These are phyloP conservation scores for Xylaria grammica DNA, from an alignment of 495 filamentous ascomycete genomes.

Conservation along the genomic window DNA sequence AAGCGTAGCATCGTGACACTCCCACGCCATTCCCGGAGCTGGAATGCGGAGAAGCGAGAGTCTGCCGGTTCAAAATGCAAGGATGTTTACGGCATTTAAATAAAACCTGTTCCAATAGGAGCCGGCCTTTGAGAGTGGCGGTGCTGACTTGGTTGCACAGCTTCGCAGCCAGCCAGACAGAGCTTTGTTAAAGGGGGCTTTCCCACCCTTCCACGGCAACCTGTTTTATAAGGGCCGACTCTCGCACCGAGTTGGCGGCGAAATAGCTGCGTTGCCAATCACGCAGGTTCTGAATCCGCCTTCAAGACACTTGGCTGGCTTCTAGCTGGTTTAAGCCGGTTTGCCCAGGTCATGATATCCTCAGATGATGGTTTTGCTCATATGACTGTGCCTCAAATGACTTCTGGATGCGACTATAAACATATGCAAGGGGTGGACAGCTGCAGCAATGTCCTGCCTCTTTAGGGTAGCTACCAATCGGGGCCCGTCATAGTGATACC, in stretches of 20 bases:
- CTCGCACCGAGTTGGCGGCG: background rate
- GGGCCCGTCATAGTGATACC: background rate
- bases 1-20: no score
- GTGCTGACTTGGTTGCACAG: no score
- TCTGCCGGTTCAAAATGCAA: no score
- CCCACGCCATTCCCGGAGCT: no score
- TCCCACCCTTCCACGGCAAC: background rate
- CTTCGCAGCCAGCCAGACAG: no score
- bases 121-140: no score
- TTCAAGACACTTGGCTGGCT: background rate
- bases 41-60: no score
- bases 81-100: no score
- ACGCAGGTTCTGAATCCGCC: background rate
- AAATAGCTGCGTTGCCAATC: background rate
- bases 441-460: background rate
- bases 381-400: constrained; percentile 4
- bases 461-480: background rate
- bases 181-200: background rate
- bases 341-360: background rate
- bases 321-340: background rate
- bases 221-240: background rate
- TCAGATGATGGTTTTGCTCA: background rate
- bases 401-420: background rate
- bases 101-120: no score
- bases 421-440: background rate